Conservation (phyloP, 495 filamentous ascomycete species). For the Venustampulla echinocandica region DNA sequence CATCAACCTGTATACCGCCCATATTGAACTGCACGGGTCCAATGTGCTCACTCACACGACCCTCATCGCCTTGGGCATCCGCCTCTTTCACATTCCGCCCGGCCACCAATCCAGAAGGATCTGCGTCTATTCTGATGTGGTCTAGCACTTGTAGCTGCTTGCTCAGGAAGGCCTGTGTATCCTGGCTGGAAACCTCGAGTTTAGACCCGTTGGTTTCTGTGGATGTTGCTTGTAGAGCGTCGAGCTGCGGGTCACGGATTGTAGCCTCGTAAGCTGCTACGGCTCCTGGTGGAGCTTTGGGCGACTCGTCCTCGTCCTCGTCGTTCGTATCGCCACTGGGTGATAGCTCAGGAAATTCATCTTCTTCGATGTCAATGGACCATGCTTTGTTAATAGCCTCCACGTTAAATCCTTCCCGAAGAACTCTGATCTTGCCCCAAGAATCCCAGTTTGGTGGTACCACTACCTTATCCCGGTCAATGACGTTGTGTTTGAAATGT, state of each 20-base stretch:
- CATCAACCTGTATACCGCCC: conserved; percentile 93
- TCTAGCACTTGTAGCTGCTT: conserved; percentile 68
- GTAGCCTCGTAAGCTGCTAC: conserved; percentile 70
- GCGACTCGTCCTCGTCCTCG: conserved; percentile 13
- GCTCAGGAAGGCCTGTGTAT: conserved; percentile 71
- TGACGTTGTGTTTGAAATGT: conserved; percentile 85
- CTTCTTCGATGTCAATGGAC: conserved; percentile 67
- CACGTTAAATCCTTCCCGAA: conserved; percentile 90
- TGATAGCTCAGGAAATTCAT: conserved; percentile 24
- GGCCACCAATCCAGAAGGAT: conserved; percentile 23
- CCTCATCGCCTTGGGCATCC: conserved; percentile 27
- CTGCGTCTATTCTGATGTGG: conserved; percentile 39
- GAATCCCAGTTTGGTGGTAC: conserved; percentile 97
- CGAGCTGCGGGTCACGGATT: conserved; percentile 61
- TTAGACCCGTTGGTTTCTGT: conserved; percentile 39
- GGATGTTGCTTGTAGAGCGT: conserved; percentile 43
- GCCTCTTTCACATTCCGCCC: conserved; percentile 7
- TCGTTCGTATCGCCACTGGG: conserved; percentile 4
- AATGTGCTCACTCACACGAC: conserved; percentile 76
- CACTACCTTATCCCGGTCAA: conserved; percentile 89
- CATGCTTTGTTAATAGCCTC: conserved; percentile 78
- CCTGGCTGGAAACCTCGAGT: conserved; percentile 63
- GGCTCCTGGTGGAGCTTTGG: conserved; percentile 40
- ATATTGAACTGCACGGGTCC: conserved; percentile 96
- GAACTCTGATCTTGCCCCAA: conserved; percentile 91